These are phyloP conservation scores for Ricinus communis DNA, from an alignment of 345 rosid species.

Conservation along the genomic window DNA sequence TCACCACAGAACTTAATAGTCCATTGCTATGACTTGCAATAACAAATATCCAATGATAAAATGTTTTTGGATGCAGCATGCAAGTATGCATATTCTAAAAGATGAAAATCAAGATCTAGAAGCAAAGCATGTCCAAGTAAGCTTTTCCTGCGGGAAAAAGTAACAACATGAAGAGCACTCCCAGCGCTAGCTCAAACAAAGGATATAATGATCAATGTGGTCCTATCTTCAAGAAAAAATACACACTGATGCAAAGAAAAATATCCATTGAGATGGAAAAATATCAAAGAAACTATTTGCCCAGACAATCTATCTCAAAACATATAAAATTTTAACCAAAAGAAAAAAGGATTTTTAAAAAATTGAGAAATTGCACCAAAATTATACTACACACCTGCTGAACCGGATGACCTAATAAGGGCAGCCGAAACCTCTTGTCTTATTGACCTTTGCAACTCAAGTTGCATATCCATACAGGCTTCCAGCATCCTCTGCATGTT, in stretches of 20 bases:
- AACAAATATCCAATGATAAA: background rate
- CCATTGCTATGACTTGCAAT: background rate
- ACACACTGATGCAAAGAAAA: background rate
- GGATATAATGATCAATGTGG: background rate
- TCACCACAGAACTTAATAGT: too few relatives aligned
- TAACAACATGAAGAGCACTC: background rate
- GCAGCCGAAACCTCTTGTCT: conserved; percentile 92
- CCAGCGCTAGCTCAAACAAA: background rate
- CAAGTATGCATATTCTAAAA: background rate
- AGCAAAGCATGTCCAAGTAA: background rate
- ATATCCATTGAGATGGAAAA: background rate
- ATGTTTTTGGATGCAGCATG: background rate
- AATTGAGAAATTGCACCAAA: background rate
- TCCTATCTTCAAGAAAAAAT: background rate
- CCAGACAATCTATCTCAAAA: background rate
- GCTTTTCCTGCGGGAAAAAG: background rate
- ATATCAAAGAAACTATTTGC: background rate
- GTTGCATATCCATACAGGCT: conserved; percentile 99
- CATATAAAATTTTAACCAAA: background rate
- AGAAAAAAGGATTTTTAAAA: background rate
- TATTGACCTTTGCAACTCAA: conserved; percentile 85
- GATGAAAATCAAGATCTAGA: background rate
- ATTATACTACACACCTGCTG: conserved; percentile 46
- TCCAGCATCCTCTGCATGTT: conserved; percentile 87
- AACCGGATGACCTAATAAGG: conserved; percentile 54